These are phyloP conservation scores for Kluyveromyces aestuarii DNA, from an alignment of 805 yeast genomes.

Conservation along the genomic window DNA sequence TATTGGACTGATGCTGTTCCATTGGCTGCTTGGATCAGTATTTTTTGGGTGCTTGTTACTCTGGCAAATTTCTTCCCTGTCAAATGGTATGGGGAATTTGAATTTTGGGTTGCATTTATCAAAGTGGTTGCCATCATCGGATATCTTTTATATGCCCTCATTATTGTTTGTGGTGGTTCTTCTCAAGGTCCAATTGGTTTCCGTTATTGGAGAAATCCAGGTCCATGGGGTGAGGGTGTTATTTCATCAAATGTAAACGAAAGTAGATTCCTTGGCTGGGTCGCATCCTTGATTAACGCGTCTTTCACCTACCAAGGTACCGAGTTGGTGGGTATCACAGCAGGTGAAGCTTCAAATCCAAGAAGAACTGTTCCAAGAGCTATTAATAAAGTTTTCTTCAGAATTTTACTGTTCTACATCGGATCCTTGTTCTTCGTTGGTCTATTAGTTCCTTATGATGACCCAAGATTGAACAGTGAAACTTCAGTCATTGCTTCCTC, in stretches of 20 bases:
- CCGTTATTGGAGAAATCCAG: slow-evolving; percentile 59
- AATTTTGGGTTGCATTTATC: slow-evolving; percentile 46
- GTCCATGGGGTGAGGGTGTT: slow-evolving; percentile 57
- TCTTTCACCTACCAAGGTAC: slow-evolving; percentile 55
- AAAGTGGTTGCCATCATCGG: slow-evolving; percentile 49
- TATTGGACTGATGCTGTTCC: slow-evolving; percentile 49
- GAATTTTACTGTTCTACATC: slow-evolving; percentile 55
- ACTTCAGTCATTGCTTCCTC: slow-evolving; percentile 42
- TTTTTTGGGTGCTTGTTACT: slow-evolving; percentile 40
- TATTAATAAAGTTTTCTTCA: slow-evolving; percentile 52
- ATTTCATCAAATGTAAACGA: slow-evolving; percentile 33
- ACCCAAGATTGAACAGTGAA: slow-evolving; percentile 33
- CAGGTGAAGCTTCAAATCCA: slow-evolving; percentile 57
- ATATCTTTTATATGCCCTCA: slow-evolving; percentile 42
- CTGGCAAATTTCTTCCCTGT: slow-evolving; percentile 44
- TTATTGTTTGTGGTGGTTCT: slow-evolving; percentile 52
- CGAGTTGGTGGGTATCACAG: slow-evolving; percentile 48
- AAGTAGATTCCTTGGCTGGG: slow-evolving; percentile 45
- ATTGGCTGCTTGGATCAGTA: slow-evolving; percentile 52
- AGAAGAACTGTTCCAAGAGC: slow-evolving; percentile 63
- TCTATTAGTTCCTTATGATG: slow-evolving; percentile 53
- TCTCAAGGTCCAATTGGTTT: slow-evolving; percentile 50
- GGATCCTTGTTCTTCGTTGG: slow-evolving; percentile 55
- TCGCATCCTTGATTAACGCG: slow-evolving; percentile 43
- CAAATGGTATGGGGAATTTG: slow-evolving; percentile 46